phyloP scores from a whole-genome alignment of 768 basidiomycete species.

The Botryobasidium botryosum region DNA sequence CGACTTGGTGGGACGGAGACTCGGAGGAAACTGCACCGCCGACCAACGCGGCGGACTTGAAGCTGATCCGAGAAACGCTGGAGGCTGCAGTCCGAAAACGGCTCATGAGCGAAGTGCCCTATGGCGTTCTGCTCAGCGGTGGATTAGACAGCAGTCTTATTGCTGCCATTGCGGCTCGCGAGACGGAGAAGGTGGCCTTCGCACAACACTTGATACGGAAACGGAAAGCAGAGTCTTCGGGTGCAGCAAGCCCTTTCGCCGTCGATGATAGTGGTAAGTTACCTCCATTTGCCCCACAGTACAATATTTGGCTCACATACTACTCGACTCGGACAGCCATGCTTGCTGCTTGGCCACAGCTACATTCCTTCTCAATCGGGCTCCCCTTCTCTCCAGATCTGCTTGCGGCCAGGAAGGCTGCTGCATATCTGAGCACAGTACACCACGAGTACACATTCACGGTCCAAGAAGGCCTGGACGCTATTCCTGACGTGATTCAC shows the following conservation, averaged over 20 bases:
- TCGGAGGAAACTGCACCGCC: conserved; percentile 45
- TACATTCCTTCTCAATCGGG: conserved; percentile 97
- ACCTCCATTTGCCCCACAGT: neutral
- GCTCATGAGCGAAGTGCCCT: conserved; percentile 96
- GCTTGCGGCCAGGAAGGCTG: conserved; percentile 83
- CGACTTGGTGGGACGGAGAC: conserved; percentile 83
- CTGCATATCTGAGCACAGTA: conserved; percentile 80
- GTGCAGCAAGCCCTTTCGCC: no score
- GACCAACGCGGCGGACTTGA: conserved; percentile 43
- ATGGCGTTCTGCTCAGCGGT: conserved; percentile 88
- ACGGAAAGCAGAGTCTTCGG: conserved; percentile 17
- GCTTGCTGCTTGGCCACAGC: conserved; percentile 79
- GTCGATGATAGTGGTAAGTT: conserved; percentile 38
- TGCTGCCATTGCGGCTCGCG: conserved; percentile 83
- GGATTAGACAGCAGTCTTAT: conserved; percentile 94
- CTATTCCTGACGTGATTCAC: conserved; percentile 92
- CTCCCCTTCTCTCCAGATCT: conserved; percentile 90
- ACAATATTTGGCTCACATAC: neutral
- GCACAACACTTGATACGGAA: conserved; percentile 60
- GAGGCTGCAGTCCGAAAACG: conserved; percentile 89
- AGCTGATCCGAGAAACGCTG: conserved; percentile 55
- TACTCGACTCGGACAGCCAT: conserved; percentile 29
- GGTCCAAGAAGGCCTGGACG: conserved; percentile 93
- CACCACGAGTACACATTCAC: conserved; percentile 99
- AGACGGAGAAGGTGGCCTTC: conserved; percentile 80